Base-by-base conservation (phyloP, 371 early-diverging fungal species). In the Apophysomyces trapeziformis region DNA sequence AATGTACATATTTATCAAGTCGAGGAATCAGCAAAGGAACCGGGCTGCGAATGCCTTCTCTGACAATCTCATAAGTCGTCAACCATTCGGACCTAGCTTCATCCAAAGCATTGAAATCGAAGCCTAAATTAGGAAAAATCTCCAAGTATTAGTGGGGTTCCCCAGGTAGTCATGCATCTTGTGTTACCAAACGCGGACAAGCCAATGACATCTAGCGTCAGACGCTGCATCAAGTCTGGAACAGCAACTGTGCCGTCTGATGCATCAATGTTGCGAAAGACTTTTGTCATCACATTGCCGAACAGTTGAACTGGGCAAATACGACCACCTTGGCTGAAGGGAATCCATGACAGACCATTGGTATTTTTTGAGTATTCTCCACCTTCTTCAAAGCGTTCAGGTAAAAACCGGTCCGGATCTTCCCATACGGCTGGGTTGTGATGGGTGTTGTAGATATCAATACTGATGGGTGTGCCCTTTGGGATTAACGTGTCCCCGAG, bases 291-390 rank as follows among this genome's bases (percentile, higher is more conserved):
- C 3, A 76, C 44, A 38, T 39, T 45, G 6, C 66, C 74, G 64
- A 80, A 78, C 9, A 68, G 57, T 9, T 70, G 64, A 11, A 76
- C 68, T 0, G 80, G 80, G 61, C 87, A 86, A 63, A 76, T 70
- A 47, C 84, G 75, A 7, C 72, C 61, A 32, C 84, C 82, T 37
- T 70, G 68, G 43, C 77, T 68, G 54, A 85, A 85, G 6, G 84
- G 81, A 6, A 81, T 64, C 71, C 73, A 85, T 8, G 82, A 18
- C n/a, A 70, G 6, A 1, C 67, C 71, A 21, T 4, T 62, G 5
- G 54, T 18, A 9, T 50, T 50, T 2, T 46, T 8, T 14, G 26
- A 32, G 32, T 61, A 58, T 63, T 64, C 67, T 13, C 71, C 68
- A n/a, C 62, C 78, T 35, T 68, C 68, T 0, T 58, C 65, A 60